phyloP scores from a whole-genome alignment of 2,329 filamentous ascomycete genomes.

The Aureobasidium sp. region DNA sequence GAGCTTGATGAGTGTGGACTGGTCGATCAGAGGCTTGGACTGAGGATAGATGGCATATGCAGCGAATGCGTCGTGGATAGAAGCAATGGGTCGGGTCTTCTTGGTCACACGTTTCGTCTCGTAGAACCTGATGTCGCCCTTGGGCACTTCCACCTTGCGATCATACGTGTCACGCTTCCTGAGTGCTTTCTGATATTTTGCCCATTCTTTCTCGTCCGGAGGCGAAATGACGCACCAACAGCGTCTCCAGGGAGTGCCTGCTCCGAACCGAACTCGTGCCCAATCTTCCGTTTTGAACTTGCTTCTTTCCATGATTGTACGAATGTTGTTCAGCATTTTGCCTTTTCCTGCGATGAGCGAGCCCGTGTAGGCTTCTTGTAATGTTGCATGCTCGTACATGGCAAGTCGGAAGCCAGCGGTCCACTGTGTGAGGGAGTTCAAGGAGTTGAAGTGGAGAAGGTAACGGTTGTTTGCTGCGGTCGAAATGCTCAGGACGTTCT shows the following conservation, averaged over 20 bases:
- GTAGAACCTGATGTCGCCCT: conserved; percentile 91
- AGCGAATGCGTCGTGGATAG: conserved; percentile 82
- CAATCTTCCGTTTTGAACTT: conserved; percentile 78
- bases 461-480: conserved; percentile 95
- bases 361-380: conserved; percentile 95
- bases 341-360: conserved; percentile 93
- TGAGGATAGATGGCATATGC: conserved; percentile 96
- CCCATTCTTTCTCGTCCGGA: conserved; percentile 86
- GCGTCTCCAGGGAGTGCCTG: conserved; percentile 89
- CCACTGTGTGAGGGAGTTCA: conserved; percentile 91
- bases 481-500: conserved; percentile 92
- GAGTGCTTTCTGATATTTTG: conserved; percentile 72
- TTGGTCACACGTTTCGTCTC: conserved; percentile 86
- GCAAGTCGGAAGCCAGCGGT: conserved; percentile 86
- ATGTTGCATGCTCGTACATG: conserved; percentile 86
- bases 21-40: conserved; percentile 85
- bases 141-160: conserved; percentile 61
- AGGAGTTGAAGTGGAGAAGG: conserved; percentile 90
- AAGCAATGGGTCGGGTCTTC: conserved; percentile 82
- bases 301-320: conserved; percentile 75
- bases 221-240: conserved; percentile 95
- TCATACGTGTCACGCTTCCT: conserved; percentile 83
- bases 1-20: conserved; percentile 87
- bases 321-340: conserved; percentile 81
- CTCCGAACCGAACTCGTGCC: conserved; percentile 91